Percentiles rank a stretch among this genome's conserved stretches.
Conservation (phyloP, 768 basidiomycete genomes). For the Lentinula sp. region DNA sequence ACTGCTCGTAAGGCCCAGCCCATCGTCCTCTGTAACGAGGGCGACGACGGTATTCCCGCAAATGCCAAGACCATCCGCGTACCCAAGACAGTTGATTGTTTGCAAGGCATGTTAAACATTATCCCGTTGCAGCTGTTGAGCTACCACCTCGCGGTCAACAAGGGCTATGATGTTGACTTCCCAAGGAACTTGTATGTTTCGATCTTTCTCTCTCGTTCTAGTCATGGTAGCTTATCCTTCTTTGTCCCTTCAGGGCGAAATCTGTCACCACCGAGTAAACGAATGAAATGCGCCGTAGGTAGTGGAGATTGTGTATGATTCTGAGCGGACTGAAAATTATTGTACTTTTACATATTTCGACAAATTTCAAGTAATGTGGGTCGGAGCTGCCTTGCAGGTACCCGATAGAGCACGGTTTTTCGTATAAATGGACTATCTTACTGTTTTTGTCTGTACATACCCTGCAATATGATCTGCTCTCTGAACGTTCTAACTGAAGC, state of each 20-base stretch:
- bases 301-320: neutral
- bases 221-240: constrained; percentile 6
- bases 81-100: constrained; percentile 87
- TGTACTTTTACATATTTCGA: constrained; percentile 14
- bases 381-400: neutral
- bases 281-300: neutral
- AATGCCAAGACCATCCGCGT: constrained; percentile 88
- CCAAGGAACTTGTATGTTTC: constrained; percentile 83
- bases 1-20: constrained; percentile 95
- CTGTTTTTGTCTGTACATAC: neutral
- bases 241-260: constrained; percentile 47
- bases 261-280: constrained; percentile 70
- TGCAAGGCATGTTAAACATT: constrained; percentile 95
- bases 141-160: constrained; percentile 93
- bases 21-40: constrained; percentile 93
- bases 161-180: constrained; percentile 98
- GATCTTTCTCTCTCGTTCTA: neutral
- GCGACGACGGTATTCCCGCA: constrained; percentile 71
- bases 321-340: constrained; percentile 13
- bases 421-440: neutral
- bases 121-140: constrained; percentile 93
- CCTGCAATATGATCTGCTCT: neutral
- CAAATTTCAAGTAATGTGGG: neutral
- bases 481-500: neutral
- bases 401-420: neutral